Percentiles rank a stretch among this genome's conserved stretches.
These are phyloP conservation scores for Pachysolen tannophilus DNA, from an alignment of 805 yeast genomes.

Conservation along the genomic window DNA sequence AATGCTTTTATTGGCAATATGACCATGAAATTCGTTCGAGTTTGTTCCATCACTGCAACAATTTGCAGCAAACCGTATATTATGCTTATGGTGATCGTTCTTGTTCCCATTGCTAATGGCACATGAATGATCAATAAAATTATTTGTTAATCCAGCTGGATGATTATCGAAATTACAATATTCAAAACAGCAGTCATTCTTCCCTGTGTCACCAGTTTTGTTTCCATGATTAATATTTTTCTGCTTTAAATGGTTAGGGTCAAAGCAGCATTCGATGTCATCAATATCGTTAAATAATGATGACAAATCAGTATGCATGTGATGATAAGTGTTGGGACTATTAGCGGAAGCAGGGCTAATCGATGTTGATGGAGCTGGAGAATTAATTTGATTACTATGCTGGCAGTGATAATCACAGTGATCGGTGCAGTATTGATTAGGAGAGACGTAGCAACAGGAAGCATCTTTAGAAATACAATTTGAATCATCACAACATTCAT, in stretches of 20 bases:
- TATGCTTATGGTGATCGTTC: too few relatives aligned
- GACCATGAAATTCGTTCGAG: too few relatives aligned
- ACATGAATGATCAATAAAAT: too few relatives aligned
- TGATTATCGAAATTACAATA: conserved; percentile 17
- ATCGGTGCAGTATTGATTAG: neutral
- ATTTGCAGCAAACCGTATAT: too few relatives aligned
- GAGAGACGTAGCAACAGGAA: neutral
- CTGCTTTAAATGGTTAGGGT: conserved; percentile 1
- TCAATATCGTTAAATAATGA: neutral
- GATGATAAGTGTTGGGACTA: too few relatives aligned
- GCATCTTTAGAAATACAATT: neutral
- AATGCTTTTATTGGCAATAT: too few relatives aligned
- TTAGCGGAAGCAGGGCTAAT: too few relatives aligned
- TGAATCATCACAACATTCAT: neutral
- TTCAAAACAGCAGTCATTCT: conserved; percentile 17
- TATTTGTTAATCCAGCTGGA: too few relatives aligned
- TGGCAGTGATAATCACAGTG: neutral
- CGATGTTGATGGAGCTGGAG: too few relatives aligned
- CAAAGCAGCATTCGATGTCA: conserved; percentile 1
- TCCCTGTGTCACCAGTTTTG: conserved; percentile 2
- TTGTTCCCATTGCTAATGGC: too few relatives aligned
- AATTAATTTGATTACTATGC: neutral
- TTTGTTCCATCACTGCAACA: too few relatives aligned
- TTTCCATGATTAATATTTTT: too few relatives aligned
- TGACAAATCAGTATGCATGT: neutral